Evolutionary conservation across 148 eudicot genomes (phyloP).

Genomic region (Agrostemma githago): DNA sequence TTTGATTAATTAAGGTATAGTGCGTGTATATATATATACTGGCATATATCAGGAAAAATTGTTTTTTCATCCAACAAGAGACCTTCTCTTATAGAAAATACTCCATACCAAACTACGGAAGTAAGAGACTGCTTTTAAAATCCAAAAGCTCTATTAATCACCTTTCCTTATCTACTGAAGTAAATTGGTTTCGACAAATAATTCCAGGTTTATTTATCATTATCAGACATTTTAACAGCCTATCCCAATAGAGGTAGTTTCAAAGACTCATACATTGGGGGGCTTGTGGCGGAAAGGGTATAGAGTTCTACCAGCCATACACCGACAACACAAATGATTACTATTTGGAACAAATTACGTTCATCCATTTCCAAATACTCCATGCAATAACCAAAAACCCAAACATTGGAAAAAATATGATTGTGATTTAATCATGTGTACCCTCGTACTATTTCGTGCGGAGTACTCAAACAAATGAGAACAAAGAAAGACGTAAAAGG

Average conservation of each 20-base stretch:
- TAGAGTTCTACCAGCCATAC: no score
- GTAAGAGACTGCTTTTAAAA: no score
- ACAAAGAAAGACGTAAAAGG: no score
- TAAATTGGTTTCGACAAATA: background rate
- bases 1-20: background rate
- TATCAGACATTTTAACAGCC: background rate
- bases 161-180: background rate
- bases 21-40: background rate
- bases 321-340: no score
- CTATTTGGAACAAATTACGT: no score
- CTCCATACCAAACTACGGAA: no score
- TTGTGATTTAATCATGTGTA: no score
- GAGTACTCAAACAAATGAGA: no score
- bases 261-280: no score
- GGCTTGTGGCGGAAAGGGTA: no score
- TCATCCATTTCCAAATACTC: background rate
- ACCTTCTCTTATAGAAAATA: background rate
- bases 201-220: background rate
- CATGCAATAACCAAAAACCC: background rate
- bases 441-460: no score
- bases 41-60: background rate
- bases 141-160: background rate
- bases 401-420: background rate
- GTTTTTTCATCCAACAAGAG: background rate
- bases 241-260: no score